Conservation (phyloP, 23 red algal genomes). For the Gracilaria gracilis region DNA sequence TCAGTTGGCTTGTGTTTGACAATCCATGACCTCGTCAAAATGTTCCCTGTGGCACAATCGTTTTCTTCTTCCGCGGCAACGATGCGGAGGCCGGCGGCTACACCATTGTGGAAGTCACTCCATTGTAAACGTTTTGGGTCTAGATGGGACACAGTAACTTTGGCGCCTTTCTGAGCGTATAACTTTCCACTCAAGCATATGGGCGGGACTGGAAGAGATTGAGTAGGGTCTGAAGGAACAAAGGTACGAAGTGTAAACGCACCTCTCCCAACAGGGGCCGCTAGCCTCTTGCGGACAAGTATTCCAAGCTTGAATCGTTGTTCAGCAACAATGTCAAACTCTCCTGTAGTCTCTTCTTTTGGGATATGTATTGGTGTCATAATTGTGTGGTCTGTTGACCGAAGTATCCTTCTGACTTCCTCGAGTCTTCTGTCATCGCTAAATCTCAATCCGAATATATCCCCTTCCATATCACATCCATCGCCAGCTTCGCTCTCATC, state of each 20-base stretch:
- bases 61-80: slow-evolving; percentile 44
- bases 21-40: slow-evolving; percentile 96
- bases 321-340: slow-evolving; percentile 47
- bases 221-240: slow-evolving; percentile 78
- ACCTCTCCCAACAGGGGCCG: slow-evolving; percentile 87
- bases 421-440: slow-evolving; percentile 66
- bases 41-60: slow-evolving; percentile 39
- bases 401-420: slow-evolving; percentile 84
- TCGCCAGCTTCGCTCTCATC: slow-evolving; percentile 14
- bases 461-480: slow-evolving; percentile 83
- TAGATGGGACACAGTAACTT: slow-evolving; percentile 40
- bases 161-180: slow-evolving; percentile 16
- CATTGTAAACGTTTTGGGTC: slow-evolving; percentile 73
- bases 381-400: slow-evolving; percentile 78
- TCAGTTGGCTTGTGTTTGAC: slow-evolving; percentile 69
- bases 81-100: slow-evolving; percentile 91
- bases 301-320: slow-evolving; percentile 39
- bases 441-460: slow-evolving; percentile 71
- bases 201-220: slow-evolving; percentile 74
- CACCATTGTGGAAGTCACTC: slow-evolving; percentile 98
- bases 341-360: slow-evolving; percentile 17
- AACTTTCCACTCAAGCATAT: slow-evolving; percentile 69
- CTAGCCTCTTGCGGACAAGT: slow-evolving; percentile 70
- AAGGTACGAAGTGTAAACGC: slow-evolving; percentile 90
- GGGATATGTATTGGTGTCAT: slow-evolving; percentile 45